phyloP scores from a whole-genome alignment of 1,284 basidiomycete genomes.

The Omphalotus olearius region DNA sequence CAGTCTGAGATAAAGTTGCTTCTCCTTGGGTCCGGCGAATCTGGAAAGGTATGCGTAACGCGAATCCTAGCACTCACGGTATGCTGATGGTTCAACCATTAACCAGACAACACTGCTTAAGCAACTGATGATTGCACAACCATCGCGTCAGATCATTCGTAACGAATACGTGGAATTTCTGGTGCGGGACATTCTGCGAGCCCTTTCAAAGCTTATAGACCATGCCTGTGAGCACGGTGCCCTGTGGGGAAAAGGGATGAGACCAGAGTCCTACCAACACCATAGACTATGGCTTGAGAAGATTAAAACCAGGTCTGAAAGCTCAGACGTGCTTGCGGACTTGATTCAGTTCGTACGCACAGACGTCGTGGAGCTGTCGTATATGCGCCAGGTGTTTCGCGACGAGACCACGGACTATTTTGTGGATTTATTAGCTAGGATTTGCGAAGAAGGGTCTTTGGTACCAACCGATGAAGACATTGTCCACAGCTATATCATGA shows the following conservation, averaged over 20 bases:
- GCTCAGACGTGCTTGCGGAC: too few relatives aligned
- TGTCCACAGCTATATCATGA: not conserved
- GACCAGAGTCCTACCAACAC: not conserved
- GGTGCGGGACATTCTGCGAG: not conserved
- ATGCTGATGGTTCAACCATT: not conserved
- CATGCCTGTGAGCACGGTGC: too few relatives aligned
- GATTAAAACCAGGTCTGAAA: too few relatives aligned
- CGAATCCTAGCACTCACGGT: not conserved
- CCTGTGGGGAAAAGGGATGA: too few relatives aligned
- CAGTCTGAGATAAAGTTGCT: not conserved
- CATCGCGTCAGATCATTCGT: not conserved
- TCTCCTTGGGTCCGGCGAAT: not conserved
- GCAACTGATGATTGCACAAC: not conserved
- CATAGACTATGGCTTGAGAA: too few relatives aligned
- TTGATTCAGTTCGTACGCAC: too few relatives aligned
- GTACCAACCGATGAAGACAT: slow-evolving; percentile 1
- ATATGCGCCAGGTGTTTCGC: too few relatives aligned
- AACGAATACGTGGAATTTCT: not conserved
- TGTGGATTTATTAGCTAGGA: not conserved
- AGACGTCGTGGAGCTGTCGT: too few relatives aligned
- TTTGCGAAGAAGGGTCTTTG: not conserved
- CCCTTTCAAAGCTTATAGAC: not conserved
- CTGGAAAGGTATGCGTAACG: slow-evolving; percentile 2
- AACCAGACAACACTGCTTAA: not conserved
- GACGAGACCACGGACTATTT: not conserved